Conservation (phyloP, 805 yeast species). For the Metschnikowia vanudenii region DNA sequence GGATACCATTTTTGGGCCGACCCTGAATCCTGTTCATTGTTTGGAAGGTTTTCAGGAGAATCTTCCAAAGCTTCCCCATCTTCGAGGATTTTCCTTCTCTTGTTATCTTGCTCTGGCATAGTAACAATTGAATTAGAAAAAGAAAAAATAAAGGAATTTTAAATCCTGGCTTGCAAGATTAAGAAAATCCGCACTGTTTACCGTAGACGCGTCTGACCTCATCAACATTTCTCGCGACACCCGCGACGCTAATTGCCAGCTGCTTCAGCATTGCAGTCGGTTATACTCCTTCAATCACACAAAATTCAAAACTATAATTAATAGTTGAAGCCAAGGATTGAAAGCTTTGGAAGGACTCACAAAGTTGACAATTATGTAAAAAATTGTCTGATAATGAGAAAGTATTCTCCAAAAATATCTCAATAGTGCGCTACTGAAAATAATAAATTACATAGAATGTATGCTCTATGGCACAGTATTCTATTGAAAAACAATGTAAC, state of each 20-base stretch:
- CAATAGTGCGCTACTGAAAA: too few species aligned
- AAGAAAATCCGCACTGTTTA: conserved; percentile 2
- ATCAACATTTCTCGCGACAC: neutral
- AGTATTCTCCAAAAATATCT: too few species aligned
- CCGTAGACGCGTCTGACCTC: conserved; percentile 4
- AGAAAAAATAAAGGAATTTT: neutral
- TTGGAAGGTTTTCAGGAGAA: neutral
- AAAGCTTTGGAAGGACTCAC: too few species aligned
- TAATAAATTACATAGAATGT: too few species aligned
- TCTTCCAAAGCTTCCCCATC: neutral
- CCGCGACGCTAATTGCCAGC: neutral
- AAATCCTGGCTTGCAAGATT: too few species aligned
- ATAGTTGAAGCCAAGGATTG: too few species aligned
- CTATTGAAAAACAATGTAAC: too few species aligned
- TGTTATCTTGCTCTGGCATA: neutral
- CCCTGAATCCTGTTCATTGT: neutral
- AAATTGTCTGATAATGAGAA: too few species aligned
- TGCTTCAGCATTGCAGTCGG: neutral
- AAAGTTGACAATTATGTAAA: too few species aligned
- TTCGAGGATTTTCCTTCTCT: conserved; percentile 2
- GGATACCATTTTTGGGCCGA: conserved; percentile 31
- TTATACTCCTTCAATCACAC: too few species aligned
- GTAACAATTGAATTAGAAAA: neutral
- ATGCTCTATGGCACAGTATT: too few species aligned
- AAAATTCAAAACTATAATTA: too few species aligned